Evolutionary conservation across 1,284 basidiomycete genomes (phyloP).

Genomic region (Mycosarcoma mackinlayi): DNA sequence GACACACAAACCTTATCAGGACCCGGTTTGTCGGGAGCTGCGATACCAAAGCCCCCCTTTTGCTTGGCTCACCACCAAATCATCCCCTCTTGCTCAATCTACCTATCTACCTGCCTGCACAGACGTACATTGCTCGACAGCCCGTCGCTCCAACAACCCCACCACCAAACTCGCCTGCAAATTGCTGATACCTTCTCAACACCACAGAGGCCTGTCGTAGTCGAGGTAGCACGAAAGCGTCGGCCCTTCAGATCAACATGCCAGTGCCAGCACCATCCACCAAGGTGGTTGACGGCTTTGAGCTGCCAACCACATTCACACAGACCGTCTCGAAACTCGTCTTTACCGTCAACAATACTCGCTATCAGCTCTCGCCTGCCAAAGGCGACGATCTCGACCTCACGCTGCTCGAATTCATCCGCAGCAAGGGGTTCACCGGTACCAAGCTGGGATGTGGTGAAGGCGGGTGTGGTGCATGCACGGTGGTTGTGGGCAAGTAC

Average conservation of each 20-base stretch:
- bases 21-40: no score
- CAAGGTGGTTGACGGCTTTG: slow-evolving; percentile 38
- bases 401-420: slow-evolving; percentile 68
- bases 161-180: no score
- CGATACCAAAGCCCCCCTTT: no score
- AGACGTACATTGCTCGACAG: no score
- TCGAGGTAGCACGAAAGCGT: no score
- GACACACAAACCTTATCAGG: no score
- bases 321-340: slow-evolving; percentile 36
- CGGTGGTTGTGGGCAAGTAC: slow-evolving; percentile 61
- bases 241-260: slow-evolving; percentile 18
- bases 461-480: slow-evolving; percentile 69
- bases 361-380: slow-evolving; percentile 38
- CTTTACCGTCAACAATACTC: slow-evolving; percentile 50
- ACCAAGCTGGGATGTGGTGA: slow-evolving; percentile 69
- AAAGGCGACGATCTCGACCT: slow-evolving; percentile 49
- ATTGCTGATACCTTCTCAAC: not conserved
- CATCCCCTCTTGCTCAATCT: no score
- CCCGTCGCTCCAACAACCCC: no score
- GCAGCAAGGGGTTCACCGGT: slow-evolving; percentile 66
- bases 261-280: slow-evolving; percentile 19
- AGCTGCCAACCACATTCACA: slow-evolving; percentile 31
- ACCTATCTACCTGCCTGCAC: no score
- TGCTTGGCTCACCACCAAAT: no score
- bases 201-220: no score